Conservation (phyloP, 495 filamentous ascomycete species). For the Xylaria cubensis region DNA sequence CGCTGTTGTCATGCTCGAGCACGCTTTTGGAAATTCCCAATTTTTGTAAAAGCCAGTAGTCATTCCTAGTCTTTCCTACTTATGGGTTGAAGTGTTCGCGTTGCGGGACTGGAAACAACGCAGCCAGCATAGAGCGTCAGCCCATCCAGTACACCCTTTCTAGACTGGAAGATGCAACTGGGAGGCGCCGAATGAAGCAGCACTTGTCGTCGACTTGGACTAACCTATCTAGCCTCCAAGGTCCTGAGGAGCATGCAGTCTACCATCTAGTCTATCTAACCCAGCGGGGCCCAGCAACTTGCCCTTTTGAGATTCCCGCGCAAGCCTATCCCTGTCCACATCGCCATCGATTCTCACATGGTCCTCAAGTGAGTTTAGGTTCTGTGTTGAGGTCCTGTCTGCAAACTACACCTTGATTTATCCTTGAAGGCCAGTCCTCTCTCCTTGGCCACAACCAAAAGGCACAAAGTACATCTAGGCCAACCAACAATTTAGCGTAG, state of each 20-base stretch:
- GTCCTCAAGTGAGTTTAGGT: conserved; percentile 3
- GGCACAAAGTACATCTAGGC: conserved; percentile 32
- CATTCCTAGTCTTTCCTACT: background rate
- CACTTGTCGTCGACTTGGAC: background rate
- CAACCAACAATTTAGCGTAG: conserved; percentile 26
- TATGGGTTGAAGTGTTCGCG: background rate
- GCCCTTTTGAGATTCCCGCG: conserved; percentile 17
- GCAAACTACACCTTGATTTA: conserved; percentile 18
- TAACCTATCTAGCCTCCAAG: conserved; percentile 11
- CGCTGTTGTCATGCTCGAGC: conserved; percentile 18
- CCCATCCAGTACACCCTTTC: background rate
- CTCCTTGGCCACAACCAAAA: conserved; percentile 25
- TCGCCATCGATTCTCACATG: conserved; percentile 21
- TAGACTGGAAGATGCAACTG: background rate
- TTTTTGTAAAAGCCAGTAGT: background rate
- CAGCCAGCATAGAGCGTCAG: conserved; percentile 1
- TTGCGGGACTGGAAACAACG: conserved; percentile 3
- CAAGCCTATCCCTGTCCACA: conserved; percentile 22
- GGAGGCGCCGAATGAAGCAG: conserved; percentile 4
- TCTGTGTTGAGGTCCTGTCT: background rate
- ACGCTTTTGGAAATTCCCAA: conserved; percentile 26
- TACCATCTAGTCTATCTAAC: conserved; percentile 2
- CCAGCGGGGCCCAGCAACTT: conserved; percentile 16
- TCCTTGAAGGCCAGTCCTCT: conserved; percentile 31
- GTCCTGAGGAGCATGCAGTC: conserved; percentile 21